Evolutionary conservation across 2,329 filamentous ascomycete species (phyloP), one percentile per base, ranked within the genome.

Genomic region (Colletotrichum sp.): DNA sequence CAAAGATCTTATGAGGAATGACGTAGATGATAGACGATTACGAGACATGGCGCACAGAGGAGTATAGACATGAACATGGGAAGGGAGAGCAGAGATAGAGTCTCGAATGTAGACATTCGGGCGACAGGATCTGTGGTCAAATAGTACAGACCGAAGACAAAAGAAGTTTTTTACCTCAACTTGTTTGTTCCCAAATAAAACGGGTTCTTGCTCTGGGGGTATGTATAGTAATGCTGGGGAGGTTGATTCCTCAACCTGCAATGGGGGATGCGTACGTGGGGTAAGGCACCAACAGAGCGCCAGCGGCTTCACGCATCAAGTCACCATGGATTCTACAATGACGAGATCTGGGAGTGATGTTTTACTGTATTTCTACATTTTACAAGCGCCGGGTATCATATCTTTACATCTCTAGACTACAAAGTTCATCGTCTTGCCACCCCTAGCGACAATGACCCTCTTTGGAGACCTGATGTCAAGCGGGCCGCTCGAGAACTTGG

Each of bases 371-470:
- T 56, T 30, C 32, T 61, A 43, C 7, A 16, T 56, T 71, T 43
- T 76, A 73, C 55, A 75, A 36, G 66, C 8, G 32, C 43, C 48
- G 73, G 76, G 76, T 77, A 78, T 78, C 66, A 60, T 38, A 30
- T 70, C 73, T 61, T 72, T 71, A 70, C 68, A 77, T 24, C 26
- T 58, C 32, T 83, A 88, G 74, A 92, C 77, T 68, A 97, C 92
- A 88, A 96, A 94, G 84, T 96, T 97, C 32, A 96, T 89, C 66
- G 94, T 87, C 82, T 89, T 92, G 15, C 94, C 94, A 2, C 89
- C 90, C 73, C 88, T 88, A 15, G 94, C 92, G 15, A 95, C 88
- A 79, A 96, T 90, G 2, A 93, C 89, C 77, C 91, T 91, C 80
- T 90, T 91, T n/a, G 92, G 89, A 77, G 86, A 86, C 32, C 85